Base-by-base conservation (phyloP, 805 yeast species). In the Ogataea methylovora region DNA sequence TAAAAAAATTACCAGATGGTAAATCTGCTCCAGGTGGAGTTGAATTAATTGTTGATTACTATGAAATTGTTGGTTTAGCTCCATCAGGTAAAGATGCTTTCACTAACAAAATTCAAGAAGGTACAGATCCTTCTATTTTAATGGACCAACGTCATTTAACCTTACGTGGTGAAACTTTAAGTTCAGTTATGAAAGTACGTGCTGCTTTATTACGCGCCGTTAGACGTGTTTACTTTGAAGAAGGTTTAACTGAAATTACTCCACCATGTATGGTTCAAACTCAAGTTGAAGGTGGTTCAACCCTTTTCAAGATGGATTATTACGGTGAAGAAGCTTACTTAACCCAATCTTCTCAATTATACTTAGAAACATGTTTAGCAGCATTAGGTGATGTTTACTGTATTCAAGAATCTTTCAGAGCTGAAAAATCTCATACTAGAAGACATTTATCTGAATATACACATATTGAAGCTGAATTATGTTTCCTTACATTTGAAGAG, bases 251-350 rank as follows among this genome's bases (percentile, higher is more conserved):
- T 22, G 99, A 92, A 70, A 96, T 94, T 40, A 92, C 97, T 26
- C 97, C 98, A 30, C 99, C 99, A 54, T 88, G 97, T 65, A 92
- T 92, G 97, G 99, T 92, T 37, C 98, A 92, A 67, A 88, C 96
- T 26, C 97, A 92, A 69, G 99, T 92, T 40, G 99, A 92, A 67
- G 98, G 99, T 59, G 99, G 99, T 35, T 84, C 97, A 26, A 92
- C 98, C 13, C 70, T 92, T 55, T 92, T 92, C 71, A 78, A 80
- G 52, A 69, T 92, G 67, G 83, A 84, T 60, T 92, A 94, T 69
- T 92, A 92, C 59, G 97, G 96, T 36, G 94, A 92, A 67, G 92
- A 88, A 59, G 97, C 98, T 9, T 92, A 68, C 63, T 71, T 92
- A 54, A 94, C 99, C 14, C 99, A 92, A 67, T 84, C 95, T 8